These are phyloP conservation scores for Talaromyces stipitatus DNA, from an alignment of 495 filamentous ascomycete species.

Conservation along the genomic window DNA sequence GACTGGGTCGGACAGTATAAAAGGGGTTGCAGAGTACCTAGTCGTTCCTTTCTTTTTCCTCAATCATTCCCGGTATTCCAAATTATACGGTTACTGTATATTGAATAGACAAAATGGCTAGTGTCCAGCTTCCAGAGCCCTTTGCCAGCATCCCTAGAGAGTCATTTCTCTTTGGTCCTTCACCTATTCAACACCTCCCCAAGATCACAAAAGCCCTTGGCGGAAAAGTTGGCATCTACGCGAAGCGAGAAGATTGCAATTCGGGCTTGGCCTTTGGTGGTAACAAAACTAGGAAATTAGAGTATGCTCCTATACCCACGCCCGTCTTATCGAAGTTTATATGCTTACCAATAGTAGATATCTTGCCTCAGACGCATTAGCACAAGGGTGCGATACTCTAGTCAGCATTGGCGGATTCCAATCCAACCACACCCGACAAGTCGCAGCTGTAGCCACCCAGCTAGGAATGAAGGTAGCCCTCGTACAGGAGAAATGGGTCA, in stretches of 20 bases:
- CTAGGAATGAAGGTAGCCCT: conserved; percentile 45
- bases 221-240: conserved; percentile 46
- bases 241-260: conserved; percentile 58
- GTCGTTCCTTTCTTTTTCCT: neutral
- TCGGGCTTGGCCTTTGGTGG: conserved; percentile 55
- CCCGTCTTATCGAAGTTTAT: neutral
- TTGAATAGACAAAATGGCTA: neutral
- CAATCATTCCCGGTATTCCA: neutral
- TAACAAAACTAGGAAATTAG: conserved; percentile 61
- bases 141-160: conserved; percentile 50
- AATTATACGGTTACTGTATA: neutral
- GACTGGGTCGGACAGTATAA: neutral
- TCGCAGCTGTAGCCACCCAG: conserved; percentile 48
- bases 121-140: conserved; percentile 42
- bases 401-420: conserved; percentile 59
- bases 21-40: neutral
- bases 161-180: conserved; percentile 47
- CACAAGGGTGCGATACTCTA: conserved; percentile 45
- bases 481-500: conserved; percentile 59
- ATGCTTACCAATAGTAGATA: neutral
- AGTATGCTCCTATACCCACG: conserved; percentile 26
- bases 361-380: conserved; percentile 48
- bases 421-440: conserved; percentile 58
- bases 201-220: conserved; percentile 49
- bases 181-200: conserved; percentile 53